Percentiles rank a stretch among this genome's conserved stretches.
These are phyloP conservation scores for Penicillium olsonii DNA, from an alignment of 2,329 filamentous ascomycete species.

Conservation along the genomic window DNA sequence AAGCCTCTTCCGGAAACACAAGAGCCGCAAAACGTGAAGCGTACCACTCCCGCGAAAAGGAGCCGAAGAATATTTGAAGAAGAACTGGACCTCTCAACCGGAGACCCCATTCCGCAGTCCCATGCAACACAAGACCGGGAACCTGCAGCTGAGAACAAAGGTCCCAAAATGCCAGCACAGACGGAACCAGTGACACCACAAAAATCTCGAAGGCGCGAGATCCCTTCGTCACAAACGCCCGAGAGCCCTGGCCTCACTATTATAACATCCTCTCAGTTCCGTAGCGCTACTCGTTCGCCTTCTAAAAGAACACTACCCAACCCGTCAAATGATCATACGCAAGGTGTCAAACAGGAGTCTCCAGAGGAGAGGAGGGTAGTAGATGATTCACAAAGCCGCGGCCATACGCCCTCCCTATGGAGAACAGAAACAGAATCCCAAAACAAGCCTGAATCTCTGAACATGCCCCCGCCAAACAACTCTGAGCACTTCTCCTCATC, in stretches of 20 bases:
- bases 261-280: constrained; percentile 40
- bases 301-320: constrained; percentile 17
- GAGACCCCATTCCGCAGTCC: constrained; percentile 19
- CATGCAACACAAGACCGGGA: constrained; percentile 8
- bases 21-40: neutral
- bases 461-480: neutral
- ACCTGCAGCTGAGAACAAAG: neutral
- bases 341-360: constrained; percentile 25
- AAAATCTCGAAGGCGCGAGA: constrained; percentile 34
- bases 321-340: neutral
- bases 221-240: constrained; percentile 47
- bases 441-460: neutral
- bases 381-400: constrained; percentile 9
- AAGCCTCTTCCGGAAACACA: neutral
- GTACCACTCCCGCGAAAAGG: constrained; percentile 9
- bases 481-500: constrained; percentile 2
- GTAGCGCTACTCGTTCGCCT: constrained; percentile 29
- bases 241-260: constrained; percentile 42
- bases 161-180: neutral
- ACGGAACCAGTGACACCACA: constrained; percentile 34
- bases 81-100: constrained; percentile 24
- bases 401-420: neutral
- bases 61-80: constrained; percentile 15
- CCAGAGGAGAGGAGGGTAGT: neutral
- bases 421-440: constrained; percentile 1